These are phyloP conservation scores for Astraeus odoratus DNA, from an alignment of 768 basidiomycete species.

Conservation along the genomic window DNA sequence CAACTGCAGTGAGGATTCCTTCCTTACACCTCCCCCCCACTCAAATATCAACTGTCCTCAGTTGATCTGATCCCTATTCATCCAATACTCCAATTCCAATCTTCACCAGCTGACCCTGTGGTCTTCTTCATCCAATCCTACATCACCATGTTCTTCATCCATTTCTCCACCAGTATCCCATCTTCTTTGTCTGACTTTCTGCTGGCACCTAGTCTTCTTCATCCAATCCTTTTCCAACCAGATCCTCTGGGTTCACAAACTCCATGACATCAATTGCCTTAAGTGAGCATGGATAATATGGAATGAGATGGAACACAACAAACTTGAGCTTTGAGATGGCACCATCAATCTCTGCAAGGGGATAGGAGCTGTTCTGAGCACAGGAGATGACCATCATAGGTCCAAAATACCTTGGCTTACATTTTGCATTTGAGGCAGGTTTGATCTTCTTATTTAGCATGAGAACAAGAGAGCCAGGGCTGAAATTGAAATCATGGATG, in stretches of 20 bases:
- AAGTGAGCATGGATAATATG: constrained; percentile 5
- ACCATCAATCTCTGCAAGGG: constrained; percentile 22
- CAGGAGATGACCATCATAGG: constrained; percentile 19
- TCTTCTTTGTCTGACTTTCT: no score
- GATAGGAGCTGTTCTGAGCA: constrained; percentile 17
- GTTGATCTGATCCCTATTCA: no score
- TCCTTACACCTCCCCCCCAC: no score
- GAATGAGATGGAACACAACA: constrained; percentile 18
- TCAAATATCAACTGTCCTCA: no score
- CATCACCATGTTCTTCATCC: no score
- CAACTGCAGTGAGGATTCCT: no score
- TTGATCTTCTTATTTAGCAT: neutral
- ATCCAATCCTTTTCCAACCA: neutral
- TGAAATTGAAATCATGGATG: neutral
- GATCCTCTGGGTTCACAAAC: neutral
- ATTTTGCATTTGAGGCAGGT: constrained; percentile 17
- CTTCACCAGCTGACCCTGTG: no score
- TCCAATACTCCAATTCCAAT: no score
- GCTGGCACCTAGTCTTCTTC: no score
- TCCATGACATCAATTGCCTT: neutral
- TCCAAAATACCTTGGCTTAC: constrained; percentile 18
- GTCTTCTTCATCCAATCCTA: no score
- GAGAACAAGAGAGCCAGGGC: neutral
- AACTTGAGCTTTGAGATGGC: constrained; percentile 9
- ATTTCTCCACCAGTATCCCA: no score